Base-by-base conservation (phyloP, 495 filamentous ascomycete genomes). In the Hypoxylon perforatum region DNA sequence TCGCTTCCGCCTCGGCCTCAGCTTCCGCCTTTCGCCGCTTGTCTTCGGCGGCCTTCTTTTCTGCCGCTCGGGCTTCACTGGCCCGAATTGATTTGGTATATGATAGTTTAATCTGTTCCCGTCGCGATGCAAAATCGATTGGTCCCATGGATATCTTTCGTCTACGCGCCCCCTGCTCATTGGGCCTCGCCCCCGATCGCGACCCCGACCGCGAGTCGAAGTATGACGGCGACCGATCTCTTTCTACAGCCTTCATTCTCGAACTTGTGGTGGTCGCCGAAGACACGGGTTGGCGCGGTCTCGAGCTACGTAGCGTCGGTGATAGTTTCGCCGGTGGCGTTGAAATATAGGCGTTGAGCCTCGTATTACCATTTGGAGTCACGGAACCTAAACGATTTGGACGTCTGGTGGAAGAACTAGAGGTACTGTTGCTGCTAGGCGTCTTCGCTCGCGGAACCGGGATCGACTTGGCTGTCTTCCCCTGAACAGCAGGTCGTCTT, bases 241-340 rank as follows among this genome's bases (percentile, higher is more conserved):
- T 77, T 51, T 82, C 80, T 1, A 75, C 70, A 18, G 73, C 77
- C 52, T 83, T 87, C 57, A 88, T 85, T 61, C 88, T 87, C 8
- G 90, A 89, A 19, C 86, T 85, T 45, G 85, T 80, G 1, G 89
- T 88, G 9, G 84, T 81, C n/a, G 90, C 90, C 41, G 86, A 82
- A 28, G 92, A 92, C 28, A 96, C 88, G 9, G 91, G 90, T 74
- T 91, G 89, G 25, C 93, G 83, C 17, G 92, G 91, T 39, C 91
- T 83, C 9, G 93, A 96, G 65, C 92, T 94, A 58, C 93, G 86
- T 18, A 97, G 79, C 11, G 88, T 89, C 0, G 93, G 93, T 4
- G 84, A 87, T 22, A 79, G 65, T 61, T 85, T 86, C 2, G 83
- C 78, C 8, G 74, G 67, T 19, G 84, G 78, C 4, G 77, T 70